These are phyloP conservation scores for Xylariaceae sp. DNA, from an alignment of 2,329 filamentous ascomycete genomes.

Conservation along the genomic window DNA sequence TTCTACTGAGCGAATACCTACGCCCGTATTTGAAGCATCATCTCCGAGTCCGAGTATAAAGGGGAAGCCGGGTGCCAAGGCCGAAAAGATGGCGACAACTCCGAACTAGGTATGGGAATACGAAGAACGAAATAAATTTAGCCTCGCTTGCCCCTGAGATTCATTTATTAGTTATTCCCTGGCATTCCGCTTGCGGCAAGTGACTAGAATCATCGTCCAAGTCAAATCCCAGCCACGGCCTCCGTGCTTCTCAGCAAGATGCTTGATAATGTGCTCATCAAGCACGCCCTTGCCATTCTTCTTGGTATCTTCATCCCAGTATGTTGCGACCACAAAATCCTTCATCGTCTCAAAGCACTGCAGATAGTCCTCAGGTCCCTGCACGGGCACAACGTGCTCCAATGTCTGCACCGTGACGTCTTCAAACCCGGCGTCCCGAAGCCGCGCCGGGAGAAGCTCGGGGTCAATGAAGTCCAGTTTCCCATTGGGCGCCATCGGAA, in stretches of 20 bases:
- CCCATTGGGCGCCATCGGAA: conserved; percentile 39
- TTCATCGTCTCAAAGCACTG: conserved; percentile 38
- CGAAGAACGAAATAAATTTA: too few relatives aligned
- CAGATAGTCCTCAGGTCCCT: conserved; percentile 37
- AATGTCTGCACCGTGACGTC: conserved; percentile 37
- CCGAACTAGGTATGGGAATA: too few relatives aligned
- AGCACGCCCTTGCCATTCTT: conserved; percentile 38
- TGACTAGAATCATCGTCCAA: conserved; percentile 33
- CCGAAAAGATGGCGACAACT: too few relatives aligned
- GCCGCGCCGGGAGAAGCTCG: conserved; percentile 37
- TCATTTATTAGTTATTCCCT: neutral
- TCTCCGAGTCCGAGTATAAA: too few relatives aligned
- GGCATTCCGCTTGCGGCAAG: conserved; percentile 23
- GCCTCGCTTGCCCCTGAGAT: neutral
- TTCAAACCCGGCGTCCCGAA: conserved; percentile 36
- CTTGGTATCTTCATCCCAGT: conserved; percentile 40
- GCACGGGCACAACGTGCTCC: conserved; percentile 30
- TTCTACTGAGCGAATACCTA: too few relatives aligned
- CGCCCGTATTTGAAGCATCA: too few relatives aligned
- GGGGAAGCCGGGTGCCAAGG: too few relatives aligned
- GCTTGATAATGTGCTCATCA: conserved; percentile 27
- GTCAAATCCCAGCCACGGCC: conserved; percentile 35
- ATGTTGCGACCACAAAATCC: conserved; percentile 35
- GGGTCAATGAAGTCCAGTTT: conserved; percentile 40
- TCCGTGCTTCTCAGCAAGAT: conserved; percentile 40